phyloP scores from a whole-genome alignment of 495 filamentous ascomycete species.

The Viridothelium virens region DNA sequence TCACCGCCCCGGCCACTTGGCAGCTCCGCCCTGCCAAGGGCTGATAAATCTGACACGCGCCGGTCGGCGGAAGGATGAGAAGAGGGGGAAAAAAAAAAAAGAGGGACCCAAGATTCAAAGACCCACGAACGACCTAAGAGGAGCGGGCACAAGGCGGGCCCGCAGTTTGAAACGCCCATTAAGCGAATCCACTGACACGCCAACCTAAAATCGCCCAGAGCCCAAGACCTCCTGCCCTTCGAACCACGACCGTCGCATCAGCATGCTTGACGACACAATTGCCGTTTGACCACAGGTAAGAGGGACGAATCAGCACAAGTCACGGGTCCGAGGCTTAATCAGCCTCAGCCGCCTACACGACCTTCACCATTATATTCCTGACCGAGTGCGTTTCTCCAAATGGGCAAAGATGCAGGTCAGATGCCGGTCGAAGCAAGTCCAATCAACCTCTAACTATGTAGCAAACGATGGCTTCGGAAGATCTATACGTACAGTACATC shows the following conservation, averaged over 20 bases:
- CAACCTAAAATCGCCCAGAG: neutral
- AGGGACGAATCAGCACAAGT: neutral
- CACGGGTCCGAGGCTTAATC: neutral
- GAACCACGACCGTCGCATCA: conserved; percentile 7
- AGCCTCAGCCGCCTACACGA: neutral
- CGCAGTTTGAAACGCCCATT: conserved; percentile 6
- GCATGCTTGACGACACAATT: neutral
- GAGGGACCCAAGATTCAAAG: neutral
- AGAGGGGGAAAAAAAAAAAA: neutral
- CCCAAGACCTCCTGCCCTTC: neutral
- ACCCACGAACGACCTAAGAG: neutral
- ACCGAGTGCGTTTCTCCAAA: no score
- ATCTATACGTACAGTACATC: no score
- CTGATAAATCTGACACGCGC: conserved; percentile 12
- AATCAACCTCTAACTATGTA: neutral
- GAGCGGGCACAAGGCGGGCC: conserved; percentile 1
- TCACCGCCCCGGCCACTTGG: neutral
- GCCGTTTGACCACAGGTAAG: neutral
- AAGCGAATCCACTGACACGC: neutral
- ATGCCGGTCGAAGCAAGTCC: no score
- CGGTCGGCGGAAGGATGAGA: conserved; percentile 2
- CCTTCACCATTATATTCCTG: no score
- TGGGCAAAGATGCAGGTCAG: no score
- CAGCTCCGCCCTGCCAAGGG: neutral
- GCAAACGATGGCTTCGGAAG: no score